phyloP scores from a whole-genome alignment of 176 grass and related monocot species.

The Thalia dealbata region DNA sequence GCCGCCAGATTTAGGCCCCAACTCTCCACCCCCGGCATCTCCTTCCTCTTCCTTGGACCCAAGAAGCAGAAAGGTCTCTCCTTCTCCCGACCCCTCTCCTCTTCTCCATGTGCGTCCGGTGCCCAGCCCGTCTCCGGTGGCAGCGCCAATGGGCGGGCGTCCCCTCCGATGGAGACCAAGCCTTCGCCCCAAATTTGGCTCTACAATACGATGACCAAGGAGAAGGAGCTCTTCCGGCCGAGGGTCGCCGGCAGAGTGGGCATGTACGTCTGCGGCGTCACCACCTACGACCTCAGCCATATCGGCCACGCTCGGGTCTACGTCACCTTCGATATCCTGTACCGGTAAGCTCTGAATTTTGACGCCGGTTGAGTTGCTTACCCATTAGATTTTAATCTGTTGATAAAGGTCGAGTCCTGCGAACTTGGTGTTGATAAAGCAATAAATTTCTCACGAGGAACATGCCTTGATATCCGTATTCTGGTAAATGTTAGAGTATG shows the following conservation, averaged over 20 bases:
- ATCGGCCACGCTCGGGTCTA: conserved; percentile 88
- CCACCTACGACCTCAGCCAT: conserved; percentile 87
- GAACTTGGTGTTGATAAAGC: not conserved
- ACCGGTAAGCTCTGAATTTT: conserved; percentile 32
- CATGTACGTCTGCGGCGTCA: conserved; percentile 98
- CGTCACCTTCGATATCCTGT: conserved; percentile 83
- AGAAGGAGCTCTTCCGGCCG: conserved; percentile 54
- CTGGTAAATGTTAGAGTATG: not conserved
- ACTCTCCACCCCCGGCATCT: not conserved
- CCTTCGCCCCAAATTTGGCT: conserved; percentile 39
- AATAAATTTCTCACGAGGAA: not conserved
- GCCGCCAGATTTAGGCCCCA: not conserved
- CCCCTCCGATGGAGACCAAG: not conserved
- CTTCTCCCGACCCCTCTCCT: not conserved
- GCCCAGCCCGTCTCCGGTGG: not conserved
- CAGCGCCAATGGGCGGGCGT: not conserved
- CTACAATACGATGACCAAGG: conserved; percentile 65
- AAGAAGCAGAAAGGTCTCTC: not conserved
- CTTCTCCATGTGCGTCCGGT: not conserved
- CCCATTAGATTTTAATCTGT: not conserved
- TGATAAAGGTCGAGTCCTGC: not conserved
- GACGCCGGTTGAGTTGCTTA: not conserved
- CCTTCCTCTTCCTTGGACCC: not conserved
- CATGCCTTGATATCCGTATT: not conserved
- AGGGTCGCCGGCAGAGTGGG: conserved; percentile 45